Base-by-base conservation (phyloP, 495 filamentous ascomycete species). In the Neurospora sublineolata region DNA sequence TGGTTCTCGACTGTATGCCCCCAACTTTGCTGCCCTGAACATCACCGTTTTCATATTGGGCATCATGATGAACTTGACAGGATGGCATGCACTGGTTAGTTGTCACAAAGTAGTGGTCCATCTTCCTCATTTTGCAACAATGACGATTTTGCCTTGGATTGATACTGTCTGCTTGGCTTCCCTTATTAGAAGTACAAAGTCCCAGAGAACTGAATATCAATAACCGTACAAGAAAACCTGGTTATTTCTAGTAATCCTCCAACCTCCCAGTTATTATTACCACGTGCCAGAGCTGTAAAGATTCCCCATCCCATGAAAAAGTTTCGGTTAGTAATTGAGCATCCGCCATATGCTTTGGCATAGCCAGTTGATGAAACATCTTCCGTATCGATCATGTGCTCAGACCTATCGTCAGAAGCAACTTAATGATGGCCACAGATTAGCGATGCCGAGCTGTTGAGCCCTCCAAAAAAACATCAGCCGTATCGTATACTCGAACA, bases 381-480 rank as follows among this genome's bases (percentile, higher is more conserved):
- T 72, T 70, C 72, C 73, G 73, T 73, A 72, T 71, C 76, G 72
- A 76, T 74, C 72, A 77, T 74, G 73, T 76, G 75, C 37, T 58
- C 60, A 37, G 72, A 73, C 67, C 67, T 73, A 58, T 38, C 41
- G 69, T 37, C 75, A 69, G 46, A 58, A 76, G 70, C 73, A 72
- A 46, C 68, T 52, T 73, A 73, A 77, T 78, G 68, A 78, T 78
- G 78, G 76, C 72, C 71, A 76, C 76, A 74, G 76, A 67, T 76
- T 78, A 73, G 68, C 71, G 67, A 76, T 75, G 76, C 74, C 75
- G 72, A 67, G 33, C 44, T 23, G 46, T 69, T 67, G 71, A 78
- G 68, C 71, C 69, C 64, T 71, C 70, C 71, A 76, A 70, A 76
- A 75, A 52, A 73, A 44, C 58, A 73, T 73, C 76, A 72, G 60